These are phyloP conservation scores for Kwoniella botswanensis DNA, from an alignment of 768 basidiomycete species.

Conservation along the genomic window DNA sequence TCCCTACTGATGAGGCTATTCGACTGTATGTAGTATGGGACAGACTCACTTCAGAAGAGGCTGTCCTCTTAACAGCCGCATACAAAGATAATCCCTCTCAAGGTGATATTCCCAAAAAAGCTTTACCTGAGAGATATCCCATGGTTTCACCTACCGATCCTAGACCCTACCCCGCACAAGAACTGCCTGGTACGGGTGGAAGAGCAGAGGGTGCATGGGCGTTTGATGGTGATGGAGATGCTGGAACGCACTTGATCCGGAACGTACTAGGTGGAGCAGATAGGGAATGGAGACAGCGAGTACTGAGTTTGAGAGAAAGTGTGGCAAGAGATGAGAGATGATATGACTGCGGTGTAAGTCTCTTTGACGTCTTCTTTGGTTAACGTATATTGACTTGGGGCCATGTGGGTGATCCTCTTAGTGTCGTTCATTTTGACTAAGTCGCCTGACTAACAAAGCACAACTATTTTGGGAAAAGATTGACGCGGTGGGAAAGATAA, in stretches of 20 bases:
- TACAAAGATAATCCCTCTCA: slow-evolving; percentile 8
- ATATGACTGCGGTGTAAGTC: slow-evolving; percentile 10
- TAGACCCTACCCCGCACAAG: slow-evolving; percentile 1
- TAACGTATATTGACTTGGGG: background rate
- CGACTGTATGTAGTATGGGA: slow-evolving; percentile 31
- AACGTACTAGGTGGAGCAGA: slow-evolving; percentile 5
- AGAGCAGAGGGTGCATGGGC: background rate
- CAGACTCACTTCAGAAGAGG: slow-evolving; percentile 35
- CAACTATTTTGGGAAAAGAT: no score
- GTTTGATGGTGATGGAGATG: slow-evolving; percentile 2
- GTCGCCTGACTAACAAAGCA: background rate
- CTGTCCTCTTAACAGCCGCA: slow-evolving; percentile 30
- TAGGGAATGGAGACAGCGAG: slow-evolving; percentile 9
- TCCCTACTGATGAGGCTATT: no score
- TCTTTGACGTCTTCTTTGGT: background rate
- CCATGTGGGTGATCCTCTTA: background rate
- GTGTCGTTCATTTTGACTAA: slow-evolving; percentile 1
- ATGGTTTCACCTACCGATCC: background rate
- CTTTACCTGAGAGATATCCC: slow-evolving; percentile 3
- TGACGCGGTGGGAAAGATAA: no score
- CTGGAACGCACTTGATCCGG: slow-evolving; percentile 9
- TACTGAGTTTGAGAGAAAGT: slow-evolving; percentile 1
- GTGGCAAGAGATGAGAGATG: slow-evolving; percentile 7
- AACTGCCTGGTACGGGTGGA: background rate
- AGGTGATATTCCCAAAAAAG: background rate